Percentiles rank a stretch among this genome's conserved stretches.
phyloP scores from a whole-genome alignment of 2,329 filamentous ascomycete genomes.

The Pestalotiopsis sp. region DNA sequence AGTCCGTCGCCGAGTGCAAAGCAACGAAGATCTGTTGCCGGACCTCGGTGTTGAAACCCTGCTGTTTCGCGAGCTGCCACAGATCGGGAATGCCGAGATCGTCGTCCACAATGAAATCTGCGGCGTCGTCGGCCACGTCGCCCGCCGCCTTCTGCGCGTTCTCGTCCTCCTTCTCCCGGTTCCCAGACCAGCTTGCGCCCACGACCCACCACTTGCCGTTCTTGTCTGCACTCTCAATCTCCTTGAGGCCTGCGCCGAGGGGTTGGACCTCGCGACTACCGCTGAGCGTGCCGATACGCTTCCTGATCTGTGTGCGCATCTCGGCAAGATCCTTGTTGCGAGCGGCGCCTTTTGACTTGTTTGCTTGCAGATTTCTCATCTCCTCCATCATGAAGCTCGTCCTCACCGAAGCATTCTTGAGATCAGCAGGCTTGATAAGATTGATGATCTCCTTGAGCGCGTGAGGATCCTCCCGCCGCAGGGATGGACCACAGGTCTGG shows the following conservation, averaged over 20 bases:
- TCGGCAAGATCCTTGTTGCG: slow-evolving; percentile 75
- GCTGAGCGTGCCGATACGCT: slow-evolving; percentile 79
- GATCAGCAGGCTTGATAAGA: slow-evolving; percentile 73
- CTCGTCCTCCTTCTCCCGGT: slow-evolving; percentile 18
- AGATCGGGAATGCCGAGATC: slow-evolving; percentile 68
- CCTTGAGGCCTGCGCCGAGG: slow-evolving; percentile 76
- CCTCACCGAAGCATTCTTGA: slow-evolving; percentile 76
- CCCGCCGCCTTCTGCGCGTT: slow-evolving; percentile 26
- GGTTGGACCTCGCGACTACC: slow-evolving; percentile 63
- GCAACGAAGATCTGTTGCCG: slow-evolving; percentile 91
- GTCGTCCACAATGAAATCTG: slow-evolving; percentile 37
- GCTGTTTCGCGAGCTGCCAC: slow-evolving; percentile 71
- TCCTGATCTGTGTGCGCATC: slow-evolving; percentile 87
- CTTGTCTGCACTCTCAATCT: slow-evolving; percentile 82
- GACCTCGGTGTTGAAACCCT: slow-evolving; percentile 85
- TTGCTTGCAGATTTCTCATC: slow-evolving; percentile 93
- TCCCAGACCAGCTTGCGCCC: slow-evolving; percentile 82
- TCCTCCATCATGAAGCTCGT: slow-evolving; percentile 98
- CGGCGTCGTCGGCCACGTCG: slow-evolving; percentile 32
- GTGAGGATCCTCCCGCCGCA: slow-evolving; percentile 86
- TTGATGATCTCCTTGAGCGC: slow-evolving; percentile 87
- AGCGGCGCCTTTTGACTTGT: slow-evolving; percentile 77
- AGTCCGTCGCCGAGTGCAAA: slow-evolving; percentile 83
- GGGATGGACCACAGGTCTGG: slow-evolving; percentile 76
- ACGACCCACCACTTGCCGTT: slow-evolving; percentile 99